Evolutionary conservation across 495 filamentous ascomycete species (phyloP), one percentile per base, ranked within the genome.

Genomic region (Trichoderma erinaceum): DNA sequence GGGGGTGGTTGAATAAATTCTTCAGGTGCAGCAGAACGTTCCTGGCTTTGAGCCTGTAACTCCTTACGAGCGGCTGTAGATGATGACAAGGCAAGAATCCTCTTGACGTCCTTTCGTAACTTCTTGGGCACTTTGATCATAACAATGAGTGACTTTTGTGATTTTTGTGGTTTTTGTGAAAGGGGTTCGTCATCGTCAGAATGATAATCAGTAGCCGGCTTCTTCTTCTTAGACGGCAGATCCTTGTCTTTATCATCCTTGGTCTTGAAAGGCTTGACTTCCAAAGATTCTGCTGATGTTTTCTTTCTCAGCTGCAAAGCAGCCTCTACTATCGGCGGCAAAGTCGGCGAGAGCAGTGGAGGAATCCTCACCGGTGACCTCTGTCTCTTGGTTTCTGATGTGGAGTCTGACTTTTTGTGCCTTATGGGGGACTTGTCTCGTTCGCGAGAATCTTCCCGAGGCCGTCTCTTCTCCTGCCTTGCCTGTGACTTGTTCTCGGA

Each of bases 331-430:
- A 82, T 67, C 0, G 79, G 72, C 0, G 81, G 81, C 11, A 84
- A 71, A 4, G 81, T 84, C 6, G 81, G 81, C 8, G 81, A 84
- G 10, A 84, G 76, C 18, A 84, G 75, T 4, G 73, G 70, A 8
- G 80, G 81, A n/a, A 83, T 71, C 29, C 65, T 66, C 23, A 73
- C 7, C 0, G 68, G 46, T 21, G 69, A 70, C 68, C 75, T 80
- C 29, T 69, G 71, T 64, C 77, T 78, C 71, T 78, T 81, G 21
- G 72, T 27, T 18, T 70, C 69, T 7, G 77, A 71, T 1, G 61
- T 63, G 4, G 64, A 65, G 8, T 73, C 72, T 2, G 66, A 35
- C 50, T 74, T 76, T 27, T 16, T 61, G 27, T 61, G 56, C 56
- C 11, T 10, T 4, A 61, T 44, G 0, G 69, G 4, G 21, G 65